Evolutionary conservation across 2,329 filamentous ascomycete genomes (phyloP).

Genomic region (Xylaria arbuscula): DNA sequence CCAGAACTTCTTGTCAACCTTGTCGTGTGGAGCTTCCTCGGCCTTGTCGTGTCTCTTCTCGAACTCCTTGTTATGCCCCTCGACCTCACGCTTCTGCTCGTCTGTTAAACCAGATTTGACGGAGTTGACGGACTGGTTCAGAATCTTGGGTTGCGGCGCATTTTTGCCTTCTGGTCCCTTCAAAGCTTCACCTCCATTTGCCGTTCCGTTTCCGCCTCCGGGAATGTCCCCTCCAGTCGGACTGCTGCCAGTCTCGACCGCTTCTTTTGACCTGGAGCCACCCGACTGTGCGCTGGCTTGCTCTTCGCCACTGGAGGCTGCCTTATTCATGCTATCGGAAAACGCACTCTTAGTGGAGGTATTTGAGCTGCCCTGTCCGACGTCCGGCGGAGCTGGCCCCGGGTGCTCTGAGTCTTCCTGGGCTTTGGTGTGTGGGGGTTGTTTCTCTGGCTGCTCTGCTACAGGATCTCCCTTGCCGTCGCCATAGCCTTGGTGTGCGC

Average conservation of each 20-base stretch:
- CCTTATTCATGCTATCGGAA: slow-evolving; percentile 43
- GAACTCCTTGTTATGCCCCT: slow-evolving; percentile 69
- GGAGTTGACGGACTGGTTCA: slow-evolving; percentile 59
- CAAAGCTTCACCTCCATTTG: slow-evolving; percentile 49
- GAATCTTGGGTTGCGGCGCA: slow-evolving; percentile 62
- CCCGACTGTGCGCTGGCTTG: slow-evolving; percentile 53
- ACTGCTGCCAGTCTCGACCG: slow-evolving; percentile 52
- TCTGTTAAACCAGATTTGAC: slow-evolving; percentile 54
- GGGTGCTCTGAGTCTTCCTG: slow-evolving; percentile 57
- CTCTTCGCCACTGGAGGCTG: slow-evolving; percentile 42
- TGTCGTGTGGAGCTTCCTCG: slow-evolving; percentile 56
- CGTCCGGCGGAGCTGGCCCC: slow-evolving; percentile 54
- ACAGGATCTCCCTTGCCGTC: slow-evolving; percentile 54
- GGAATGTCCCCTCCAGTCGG: slow-evolving; percentile 48
- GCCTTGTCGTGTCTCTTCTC: slow-evolving; percentile 63
- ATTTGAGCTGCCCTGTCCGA: slow-evolving; percentile 54
- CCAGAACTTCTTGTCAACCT: slow-evolving; percentile 69
- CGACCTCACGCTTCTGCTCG: slow-evolving; percentile 67
- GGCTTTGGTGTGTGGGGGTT: slow-evolving; percentile 48
- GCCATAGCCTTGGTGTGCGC: slow-evolving; percentile 53
- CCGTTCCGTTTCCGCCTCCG: slow-evolving; percentile 40
- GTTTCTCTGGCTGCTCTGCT: slow-evolving; percentile 52
- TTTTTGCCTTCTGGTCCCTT: slow-evolving; percentile 49
- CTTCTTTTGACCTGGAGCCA: slow-evolving; percentile 55
- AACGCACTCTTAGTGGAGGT: slow-evolving; percentile 51